phyloP scores from a whole-genome alignment of 371 early-diverging fungal species.

The Nematocida minor region DNA sequence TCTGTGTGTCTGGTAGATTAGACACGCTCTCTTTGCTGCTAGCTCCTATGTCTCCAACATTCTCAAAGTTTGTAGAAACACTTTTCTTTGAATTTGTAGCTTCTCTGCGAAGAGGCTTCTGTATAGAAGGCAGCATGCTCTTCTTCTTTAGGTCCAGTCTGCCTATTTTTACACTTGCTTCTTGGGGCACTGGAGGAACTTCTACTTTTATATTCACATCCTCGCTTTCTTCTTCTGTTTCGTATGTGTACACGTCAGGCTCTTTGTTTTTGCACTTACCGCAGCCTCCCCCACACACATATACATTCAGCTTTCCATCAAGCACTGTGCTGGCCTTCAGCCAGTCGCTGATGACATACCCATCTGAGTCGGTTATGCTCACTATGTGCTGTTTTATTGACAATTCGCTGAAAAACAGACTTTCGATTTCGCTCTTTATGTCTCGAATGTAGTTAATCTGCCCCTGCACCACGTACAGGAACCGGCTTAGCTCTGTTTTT shows the following conservation, averaged over 20 bases:
- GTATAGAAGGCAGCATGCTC: background rate
- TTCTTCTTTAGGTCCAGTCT: background rate
- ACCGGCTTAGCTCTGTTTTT: background rate
- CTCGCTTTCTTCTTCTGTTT: slow-evolving; percentile 1
- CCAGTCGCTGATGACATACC: background rate
- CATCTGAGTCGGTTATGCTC: background rate
- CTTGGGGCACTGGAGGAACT: background rate
- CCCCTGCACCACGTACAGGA: background rate
- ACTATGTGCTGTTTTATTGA: slow-evolving; percentile 1
- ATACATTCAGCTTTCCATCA: background rate
- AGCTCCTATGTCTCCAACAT: background rate
- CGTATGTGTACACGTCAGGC: background rate
- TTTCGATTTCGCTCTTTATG: background rate
- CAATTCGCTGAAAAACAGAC: background rate
- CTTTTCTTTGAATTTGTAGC: background rate
- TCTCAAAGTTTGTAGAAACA: background rate
- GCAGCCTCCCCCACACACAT: background rate
- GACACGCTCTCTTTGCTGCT: background rate
- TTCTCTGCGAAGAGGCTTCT: background rate
- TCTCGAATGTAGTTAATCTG: background rate
- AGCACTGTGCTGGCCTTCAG: background rate
- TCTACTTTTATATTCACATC: background rate
- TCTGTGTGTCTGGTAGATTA: too few relatives aligned
- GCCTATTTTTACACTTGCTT: background rate
- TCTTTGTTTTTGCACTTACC: background rate